Base-by-base conservation (phyloP, 208 protist genomes). In the Crithidia bombi region DNA sequence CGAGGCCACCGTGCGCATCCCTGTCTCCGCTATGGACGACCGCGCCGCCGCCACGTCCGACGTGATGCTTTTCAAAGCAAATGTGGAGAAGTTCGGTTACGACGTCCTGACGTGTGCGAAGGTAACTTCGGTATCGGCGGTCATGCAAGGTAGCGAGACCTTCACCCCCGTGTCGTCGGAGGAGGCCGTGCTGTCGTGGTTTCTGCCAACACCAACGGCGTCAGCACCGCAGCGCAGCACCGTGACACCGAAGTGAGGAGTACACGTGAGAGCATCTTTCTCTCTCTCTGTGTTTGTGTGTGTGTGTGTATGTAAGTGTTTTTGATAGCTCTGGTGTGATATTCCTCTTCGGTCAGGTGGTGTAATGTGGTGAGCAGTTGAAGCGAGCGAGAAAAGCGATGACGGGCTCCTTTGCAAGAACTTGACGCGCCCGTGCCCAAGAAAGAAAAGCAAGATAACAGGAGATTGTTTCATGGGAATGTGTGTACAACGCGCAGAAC, bases 1-100 rank as follows among this genome's bases (percentile, higher is more conserved):
- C 11, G 75, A 86, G 46, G 84, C 84, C 23, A 92, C 89, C 11
- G 35, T 56, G 1, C 51, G 68, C 25, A 78, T 87, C 38, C 79
- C 81, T 9, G 70, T 59, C 25, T 54, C 80, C 35, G 65, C 54
- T 15, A 23, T 58, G 1, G 85, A 85, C 41, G 71, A 76, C 21
- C 61, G 70, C 17, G 71, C 73, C 7, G 46, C 73, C 5, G 77
- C 77, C 25, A 74, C 61, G 38, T 92, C 89, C 9, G 91, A 95
- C 59, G 75, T 96, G 50, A 72, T 93, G 39, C 80, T 96, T 41
- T 97, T 95, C 78, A 94, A 91, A 66, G 86, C 85, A 12, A 97
- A 97, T 65, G 82, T 96, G 7, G 90, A 97, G 77, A 85, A 85
- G 46, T 97, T 97, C 65, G 93, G 93, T 32, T 97, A 88, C 63